These are phyloP conservation scores for Globisporangium okanoganense DNA, from an alignment of 352 stramenopile species.

Conservation along the genomic window DNA sequence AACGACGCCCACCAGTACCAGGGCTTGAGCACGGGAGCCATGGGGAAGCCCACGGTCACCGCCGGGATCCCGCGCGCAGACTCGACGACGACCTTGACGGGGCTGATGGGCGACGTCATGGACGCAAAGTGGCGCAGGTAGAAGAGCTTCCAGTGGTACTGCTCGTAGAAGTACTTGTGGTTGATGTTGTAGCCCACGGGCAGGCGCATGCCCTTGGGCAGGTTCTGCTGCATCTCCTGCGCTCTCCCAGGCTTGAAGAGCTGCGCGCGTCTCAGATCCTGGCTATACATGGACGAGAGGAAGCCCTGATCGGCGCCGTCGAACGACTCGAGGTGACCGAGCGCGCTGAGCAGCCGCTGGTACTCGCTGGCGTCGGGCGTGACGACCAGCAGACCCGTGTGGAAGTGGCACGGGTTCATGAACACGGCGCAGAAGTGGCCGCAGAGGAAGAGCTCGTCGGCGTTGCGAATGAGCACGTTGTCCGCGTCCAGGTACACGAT, in stretches of 20 bases:
- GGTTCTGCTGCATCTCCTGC: constrained; percentile 22
- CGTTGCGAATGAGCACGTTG: constrained; percentile 87
- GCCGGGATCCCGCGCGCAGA: constrained; percentile 72
- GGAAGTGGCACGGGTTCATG: constrained; percentile 91
- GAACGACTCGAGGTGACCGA: constrained; percentile 67
- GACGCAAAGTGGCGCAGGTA: constrained; percentile 81
- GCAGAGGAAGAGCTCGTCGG: constrained; percentile 86
- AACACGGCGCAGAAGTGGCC: constrained; percentile 88
- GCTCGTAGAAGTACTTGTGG: constrained; percentile 89
- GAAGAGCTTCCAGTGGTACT: constrained; percentile 88
- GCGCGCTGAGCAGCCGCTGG: constrained; percentile 52
- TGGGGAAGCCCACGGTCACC: constrained; percentile 82
- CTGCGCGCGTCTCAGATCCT: constrained; percentile 62
- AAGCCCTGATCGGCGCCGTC: constrained; percentile 86
- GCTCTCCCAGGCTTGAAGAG: constrained; percentile 63
- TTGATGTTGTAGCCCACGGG: constrained; percentile 90
- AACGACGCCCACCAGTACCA: constrained; percentile 88
- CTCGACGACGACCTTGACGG: constrained; percentile 82
- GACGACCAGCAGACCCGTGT: constrained; percentile 84
- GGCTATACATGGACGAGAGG: constrained; percentile 83
- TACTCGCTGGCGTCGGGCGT: constrained; percentile 74
- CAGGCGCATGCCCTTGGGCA: constrained; percentile 67
- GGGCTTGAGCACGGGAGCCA: constrained; percentile 84
- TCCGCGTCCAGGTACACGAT: constrained; percentile 90
- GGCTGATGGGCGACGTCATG: constrained; percentile 84